Evolutionary conservation across 768 basidiomycete species (phyloP).

Genomic region (Russula griseocarnosa): DNA sequence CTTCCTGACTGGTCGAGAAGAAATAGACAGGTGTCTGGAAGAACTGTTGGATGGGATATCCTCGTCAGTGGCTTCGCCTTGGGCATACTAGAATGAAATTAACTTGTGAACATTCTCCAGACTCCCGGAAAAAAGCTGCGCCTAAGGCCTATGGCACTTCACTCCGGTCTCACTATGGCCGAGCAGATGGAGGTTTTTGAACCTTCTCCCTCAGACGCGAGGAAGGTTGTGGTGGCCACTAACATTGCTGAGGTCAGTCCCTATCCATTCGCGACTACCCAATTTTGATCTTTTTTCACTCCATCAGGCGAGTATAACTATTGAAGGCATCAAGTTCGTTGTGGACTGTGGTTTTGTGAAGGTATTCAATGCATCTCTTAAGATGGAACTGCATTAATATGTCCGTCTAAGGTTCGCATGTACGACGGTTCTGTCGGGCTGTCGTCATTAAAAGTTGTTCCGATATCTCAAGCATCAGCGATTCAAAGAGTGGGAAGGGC

Average conservation of each 20-base stretch:
- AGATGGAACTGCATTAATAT: not conserved
- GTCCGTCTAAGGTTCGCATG: slow-evolving; percentile 63
- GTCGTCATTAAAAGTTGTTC: slow-evolving; percentile 77
- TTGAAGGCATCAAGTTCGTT: slow-evolving; percentile 92
- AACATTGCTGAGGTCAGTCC: slow-evolving; percentile 85
- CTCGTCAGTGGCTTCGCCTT: slow-evolving; percentile 19
- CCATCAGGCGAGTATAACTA: slow-evolving; percentile 86
- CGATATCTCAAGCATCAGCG: slow-evolving; percentile 84
- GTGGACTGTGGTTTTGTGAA: slow-evolving; percentile 95
- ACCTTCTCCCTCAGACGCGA: slow-evolving; percentile 61
- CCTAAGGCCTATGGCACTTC: slow-evolving; percentile 69
- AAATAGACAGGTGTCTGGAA: slow-evolving; percentile 87
- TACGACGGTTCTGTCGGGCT: slow-evolving; percentile 86
- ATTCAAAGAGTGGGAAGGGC: slow-evolving; percentile 93
- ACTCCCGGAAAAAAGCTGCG: slow-evolving; percentile 50
- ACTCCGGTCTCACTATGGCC: slow-evolving; percentile 83
- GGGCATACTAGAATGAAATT: slow-evolving; percentile 13
- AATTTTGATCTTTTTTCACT: not conserved
- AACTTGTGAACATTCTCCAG: slow-evolving; percentile 33
- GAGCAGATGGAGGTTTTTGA: slow-evolving; percentile 88
- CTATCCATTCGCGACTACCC: not conserved
- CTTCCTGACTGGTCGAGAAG: slow-evolving; percentile 93
- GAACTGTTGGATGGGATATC: slow-evolving; percentile 62
- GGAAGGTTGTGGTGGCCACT: slow-evolving; percentile 90
- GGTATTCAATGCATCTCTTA: slow-evolving; percentile 40